A percentile compares a stretch with the other conserved stretches of the same genome.
These are phyloP conservation scores for Candida silvicultrix DNA, from an alignment of 805 yeast species.

Conservation along the genomic window DNA sequence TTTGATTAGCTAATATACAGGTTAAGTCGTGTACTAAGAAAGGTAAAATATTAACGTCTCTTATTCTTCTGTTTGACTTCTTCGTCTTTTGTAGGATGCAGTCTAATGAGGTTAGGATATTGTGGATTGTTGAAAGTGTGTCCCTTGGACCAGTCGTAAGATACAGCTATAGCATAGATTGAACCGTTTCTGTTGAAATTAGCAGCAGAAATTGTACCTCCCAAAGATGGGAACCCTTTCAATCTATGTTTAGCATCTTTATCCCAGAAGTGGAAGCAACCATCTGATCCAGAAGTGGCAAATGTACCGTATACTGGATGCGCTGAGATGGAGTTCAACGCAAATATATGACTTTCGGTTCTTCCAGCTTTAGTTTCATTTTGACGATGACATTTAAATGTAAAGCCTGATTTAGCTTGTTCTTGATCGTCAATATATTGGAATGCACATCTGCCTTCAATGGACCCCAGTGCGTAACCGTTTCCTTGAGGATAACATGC, in stretches of 20 bases:
- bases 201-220: conserved; percentile 65
- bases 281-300: conserved; percentile 93
- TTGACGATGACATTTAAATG: conserved; percentile 93
- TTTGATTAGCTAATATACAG: not conserved
- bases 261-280: conserved; percentile 93
- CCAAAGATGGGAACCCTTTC: conserved; percentile 66
- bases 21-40: not conserved
- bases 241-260: conserved; percentile 85
- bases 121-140: conserved; percentile 69
- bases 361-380: conserved; percentile 42
- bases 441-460: conserved; percentile 94
- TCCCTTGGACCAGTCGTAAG: conserved; percentile 97
- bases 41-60: conserved; percentile 16
- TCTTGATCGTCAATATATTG: conserved; percentile 84
- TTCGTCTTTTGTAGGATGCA: conserved; percentile 81
- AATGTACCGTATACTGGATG: conserved; percentile 91
- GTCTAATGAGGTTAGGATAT: conserved; percentile 66
- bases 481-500: conserved; percentile 87
- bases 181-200: conserved; percentile 80
- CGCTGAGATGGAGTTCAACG: conserved; percentile 76
- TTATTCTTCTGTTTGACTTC: conserved; percentile 60
- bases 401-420: conserved; percentile 67
- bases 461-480: conserved; percentile 88
- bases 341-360: conserved; percentile 62
- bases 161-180: conserved; percentile 83